Conservation (phyloP, 257 asterid species). For the Scutellaria baicalensis region DNA sequence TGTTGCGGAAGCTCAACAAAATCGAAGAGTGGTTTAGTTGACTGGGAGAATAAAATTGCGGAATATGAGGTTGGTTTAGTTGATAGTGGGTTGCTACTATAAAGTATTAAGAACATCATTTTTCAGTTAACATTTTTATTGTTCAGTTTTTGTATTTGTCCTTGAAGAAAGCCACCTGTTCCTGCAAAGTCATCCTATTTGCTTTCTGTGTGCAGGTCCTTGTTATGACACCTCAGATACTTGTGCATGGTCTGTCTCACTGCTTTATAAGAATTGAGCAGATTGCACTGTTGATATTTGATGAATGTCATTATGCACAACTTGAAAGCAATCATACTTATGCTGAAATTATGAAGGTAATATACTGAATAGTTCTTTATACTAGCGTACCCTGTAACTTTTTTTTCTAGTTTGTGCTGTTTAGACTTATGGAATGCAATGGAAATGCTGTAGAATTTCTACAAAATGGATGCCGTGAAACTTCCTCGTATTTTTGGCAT, state of each 20-base stretch:
- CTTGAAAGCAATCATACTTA: constrained; percentile 88
- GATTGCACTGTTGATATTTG: constrained; percentile 88
- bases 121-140: constrained; percentile 2
- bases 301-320: constrained; percentile 97
- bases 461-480: constrained; percentile 46
- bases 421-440: constrained; percentile 18
- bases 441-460: constrained; percentile 55
- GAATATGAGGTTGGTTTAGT: constrained; percentile 72
- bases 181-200: constrained; percentile 3
- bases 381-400: neutral
- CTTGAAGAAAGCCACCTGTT: neutral
- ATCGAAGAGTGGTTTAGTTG: constrained; percentile 35
- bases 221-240: constrained; percentile 90
- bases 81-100: constrained; percentile 5
- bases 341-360: constrained; percentile 97
- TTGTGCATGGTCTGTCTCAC: constrained; percentile 71
- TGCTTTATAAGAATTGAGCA: constrained; percentile 71
- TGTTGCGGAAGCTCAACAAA: constrained; percentile 56
- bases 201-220: constrained; percentile 58
- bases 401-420: constrained; percentile 1
- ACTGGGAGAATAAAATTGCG: constrained; percentile 82
- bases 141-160: neutral
- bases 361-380: neutral
- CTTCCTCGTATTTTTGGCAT: constrained; percentile 97
- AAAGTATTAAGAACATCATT: neutral